Evolutionary conservation across 2,329 filamentous ascomycete species (phyloP).

Genomic region (Nectriaceae sp.): DNA sequence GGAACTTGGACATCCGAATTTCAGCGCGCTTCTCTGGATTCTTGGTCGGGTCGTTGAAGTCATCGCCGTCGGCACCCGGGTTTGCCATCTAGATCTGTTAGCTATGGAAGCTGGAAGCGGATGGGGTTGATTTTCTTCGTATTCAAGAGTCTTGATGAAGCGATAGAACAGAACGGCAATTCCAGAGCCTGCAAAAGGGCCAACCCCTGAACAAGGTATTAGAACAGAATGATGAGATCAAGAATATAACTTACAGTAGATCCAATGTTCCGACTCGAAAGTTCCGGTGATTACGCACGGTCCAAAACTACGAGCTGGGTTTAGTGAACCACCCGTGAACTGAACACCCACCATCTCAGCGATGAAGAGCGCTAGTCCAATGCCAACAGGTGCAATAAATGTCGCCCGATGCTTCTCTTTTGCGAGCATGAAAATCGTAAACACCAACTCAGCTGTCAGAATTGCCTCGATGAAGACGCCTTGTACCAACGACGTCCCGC

Average conservation of each 20-base stretch:
- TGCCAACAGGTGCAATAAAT: slow-evolving; percentile 50
- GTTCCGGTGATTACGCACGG: slow-evolving; percentile 44
- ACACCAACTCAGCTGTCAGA: slow-evolving; percentile 48
- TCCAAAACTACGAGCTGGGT: slow-evolving; percentile 48
- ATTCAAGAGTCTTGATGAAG: slow-evolving; percentile 43
- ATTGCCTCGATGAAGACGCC: slow-evolving; percentile 54
- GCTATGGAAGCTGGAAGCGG: background rate
- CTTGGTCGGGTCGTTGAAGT: slow-evolving; percentile 44
- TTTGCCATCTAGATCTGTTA: slow-evolving; percentile 42
- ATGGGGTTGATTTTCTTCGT: slow-evolving; percentile 29
- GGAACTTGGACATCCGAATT: slow-evolving; percentile 14
- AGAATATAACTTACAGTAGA: slow-evolving; percentile 38
- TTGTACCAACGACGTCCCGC: slow-evolving; percentile 42
- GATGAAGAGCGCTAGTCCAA: slow-evolving; percentile 48
- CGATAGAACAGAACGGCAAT: slow-evolving; percentile 40
- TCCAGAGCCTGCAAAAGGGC: slow-evolving; percentile 35
- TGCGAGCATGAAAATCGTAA: slow-evolving; percentile 54
- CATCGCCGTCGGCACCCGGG: slow-evolving; percentile 47
- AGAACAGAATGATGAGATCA: background rate
- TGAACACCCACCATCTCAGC: slow-evolving; percentile 47
- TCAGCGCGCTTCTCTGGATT: slow-evolving; percentile 43
- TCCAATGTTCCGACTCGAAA: slow-evolving; percentile 49
- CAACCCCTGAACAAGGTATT: slow-evolving; percentile 30
- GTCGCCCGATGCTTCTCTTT: slow-evolving; percentile 51
- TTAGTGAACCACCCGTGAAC: slow-evolving; percentile 50